Conservation (phyloP, 2,329 filamentous ascomycete species). For the Sporothrix brunneoviolacea region DNA sequence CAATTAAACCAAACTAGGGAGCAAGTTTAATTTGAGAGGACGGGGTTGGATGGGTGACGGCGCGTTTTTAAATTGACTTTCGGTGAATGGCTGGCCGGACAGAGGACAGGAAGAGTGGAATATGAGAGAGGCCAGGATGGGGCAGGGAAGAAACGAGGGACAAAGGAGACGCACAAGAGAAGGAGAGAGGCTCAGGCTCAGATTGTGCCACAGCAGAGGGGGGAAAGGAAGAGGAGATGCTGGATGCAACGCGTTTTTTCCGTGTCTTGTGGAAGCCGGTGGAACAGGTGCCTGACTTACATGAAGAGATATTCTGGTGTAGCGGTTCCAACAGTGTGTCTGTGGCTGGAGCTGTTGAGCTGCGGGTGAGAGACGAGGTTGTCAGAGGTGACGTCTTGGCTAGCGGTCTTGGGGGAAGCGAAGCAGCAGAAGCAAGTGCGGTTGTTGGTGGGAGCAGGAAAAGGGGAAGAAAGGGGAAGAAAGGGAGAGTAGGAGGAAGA, state of each 20-base stretch:
- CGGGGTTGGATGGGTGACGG: constrained; percentile 3
- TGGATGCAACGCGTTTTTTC: no score
- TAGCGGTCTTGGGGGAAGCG: background rate
- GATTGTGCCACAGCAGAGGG: background rate
- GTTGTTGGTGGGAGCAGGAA: background rate
- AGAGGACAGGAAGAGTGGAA: background rate
- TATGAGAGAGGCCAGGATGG: background rate
- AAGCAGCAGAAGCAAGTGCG: background rate
- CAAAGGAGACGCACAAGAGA: background rate
- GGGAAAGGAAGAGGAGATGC: no score
- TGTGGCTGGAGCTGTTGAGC: no score
- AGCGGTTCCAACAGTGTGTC: no score
- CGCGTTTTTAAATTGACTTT: constrained; percentile 9
- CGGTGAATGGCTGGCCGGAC: constrained; percentile 4
- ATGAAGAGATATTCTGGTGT: no score
- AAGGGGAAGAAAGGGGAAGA: background rate
- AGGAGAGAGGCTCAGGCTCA: background rate
- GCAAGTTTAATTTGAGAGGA: constrained; percentile 14
- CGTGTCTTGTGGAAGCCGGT: no score
- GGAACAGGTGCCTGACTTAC: no score
- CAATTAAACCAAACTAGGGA: constrained; percentile 8
- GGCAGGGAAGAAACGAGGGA: background rate
- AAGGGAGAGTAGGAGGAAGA: background rate
- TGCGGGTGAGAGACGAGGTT: no score
- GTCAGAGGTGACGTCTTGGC: background rate